These are phyloP conservation scores for Crithidia mellificae DNA, from an alignment of 208 protist genomes.

Conservation along the genomic window DNA sequence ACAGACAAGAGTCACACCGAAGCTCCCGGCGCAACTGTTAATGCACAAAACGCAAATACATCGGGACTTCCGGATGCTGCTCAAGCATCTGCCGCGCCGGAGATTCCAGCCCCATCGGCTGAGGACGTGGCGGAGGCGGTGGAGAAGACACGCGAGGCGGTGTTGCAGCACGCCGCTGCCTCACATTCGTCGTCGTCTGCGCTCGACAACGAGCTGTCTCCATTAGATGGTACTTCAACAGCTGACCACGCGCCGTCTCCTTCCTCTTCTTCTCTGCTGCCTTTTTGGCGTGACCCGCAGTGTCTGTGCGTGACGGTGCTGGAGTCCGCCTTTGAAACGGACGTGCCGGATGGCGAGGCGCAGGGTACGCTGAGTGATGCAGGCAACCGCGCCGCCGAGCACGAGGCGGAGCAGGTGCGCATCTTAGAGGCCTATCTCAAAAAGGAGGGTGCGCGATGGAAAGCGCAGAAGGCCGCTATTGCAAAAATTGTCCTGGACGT, in stretches of 20 bases:
- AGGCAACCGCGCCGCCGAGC: conserved; percentile 35
- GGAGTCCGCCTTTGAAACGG: conserved; percentile 80
- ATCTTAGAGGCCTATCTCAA: conserved; percentile 77
- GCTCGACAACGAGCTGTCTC: too few relatives aligned
- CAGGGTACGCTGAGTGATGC: conserved; percentile 37
- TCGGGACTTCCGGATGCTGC: too few relatives aligned
- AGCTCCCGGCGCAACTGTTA: not conserved
- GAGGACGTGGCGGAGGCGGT: conserved; percentile 39
- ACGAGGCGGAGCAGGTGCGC: conserved; percentile 57
- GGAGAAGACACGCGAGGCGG: conserved; percentile 34
- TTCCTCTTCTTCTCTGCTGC: not conserved
- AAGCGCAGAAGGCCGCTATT: conserved; percentile 73
- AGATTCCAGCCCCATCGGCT: conserved; percentile 17
- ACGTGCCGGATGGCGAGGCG: conserved; percentile 39
- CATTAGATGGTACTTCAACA: too few relatives aligned
- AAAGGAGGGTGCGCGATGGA: conserved; percentile 59
- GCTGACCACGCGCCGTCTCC: not conserved
- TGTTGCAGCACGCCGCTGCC: conserved; percentile 9
- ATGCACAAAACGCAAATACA: not conserved
- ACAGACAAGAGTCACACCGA: not conserved
- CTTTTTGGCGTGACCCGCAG: conserved; percentile 63
- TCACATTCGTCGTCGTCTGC: not conserved
- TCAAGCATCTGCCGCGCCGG: not conserved
- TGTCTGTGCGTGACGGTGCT: conserved; percentile 75
- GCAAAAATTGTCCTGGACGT: conserved; percentile 58